Base-by-base conservation (phyloP, 2,329 filamentous ascomycete species). In the Neofusicoccum cordaticola region DNA sequence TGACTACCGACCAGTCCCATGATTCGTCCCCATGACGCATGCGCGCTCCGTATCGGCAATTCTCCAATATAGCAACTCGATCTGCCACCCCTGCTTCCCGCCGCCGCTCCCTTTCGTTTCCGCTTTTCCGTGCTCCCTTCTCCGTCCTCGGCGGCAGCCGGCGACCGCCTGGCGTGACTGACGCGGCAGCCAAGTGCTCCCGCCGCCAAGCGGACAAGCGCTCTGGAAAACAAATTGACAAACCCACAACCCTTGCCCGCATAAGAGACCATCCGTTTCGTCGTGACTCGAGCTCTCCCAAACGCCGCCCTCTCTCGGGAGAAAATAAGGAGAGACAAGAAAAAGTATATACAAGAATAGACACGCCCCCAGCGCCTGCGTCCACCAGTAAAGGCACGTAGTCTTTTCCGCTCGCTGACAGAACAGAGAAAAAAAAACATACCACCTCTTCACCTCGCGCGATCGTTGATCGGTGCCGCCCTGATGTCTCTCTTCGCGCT, bases 41-140 rank as follows among this genome's bases (percentile, higher is more conserved):
- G 39, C 39, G 11, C 15, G 15, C 39, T 31, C 39, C 39, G 39
- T 41, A 41, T 41, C 39, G 39, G 39, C 15, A 41, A 41, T 13
- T 41, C 39, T 41, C 39, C 31, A 60, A 47, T 60, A 60, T 39
- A 47, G 42, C 56, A 60, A 60, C 56, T 37, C 27, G 42, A 60
- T 60, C 56, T 47, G n/a, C 56, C 27, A 47, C 34, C n/a, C 31
- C 44, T 8, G 27, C 19, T 34, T 45, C n/a, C 12, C 15, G 3
- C 27, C 19, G 13, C 8, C 15, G n/a, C 35, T 22, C 19, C 35
- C 5, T 27, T 22, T 12, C 52, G 4, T 17, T 11, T 56, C 31
- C 13, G 4, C 11, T 37, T 15, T 19, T n/a, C 37, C 4, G 39
- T 3, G 37, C 27, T 31, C 6, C 5, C 27, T 5, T 31, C 27